Evolutionary conservation across 805 yeast genomes (phyloP).

Genomic region (Wickerhamomyces rabaulensis): DNA sequence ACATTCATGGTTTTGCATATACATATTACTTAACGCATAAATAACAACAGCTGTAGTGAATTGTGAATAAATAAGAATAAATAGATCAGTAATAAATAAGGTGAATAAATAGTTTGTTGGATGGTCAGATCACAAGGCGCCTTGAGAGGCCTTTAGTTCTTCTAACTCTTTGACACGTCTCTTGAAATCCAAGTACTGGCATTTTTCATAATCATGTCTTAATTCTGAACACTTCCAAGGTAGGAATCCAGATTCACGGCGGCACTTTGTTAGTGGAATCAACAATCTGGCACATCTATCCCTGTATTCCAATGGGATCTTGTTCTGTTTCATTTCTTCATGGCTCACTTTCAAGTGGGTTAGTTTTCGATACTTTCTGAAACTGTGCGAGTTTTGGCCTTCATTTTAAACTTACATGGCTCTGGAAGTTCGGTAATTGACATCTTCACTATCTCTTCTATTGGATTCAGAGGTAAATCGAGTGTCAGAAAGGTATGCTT

Average conservation of each 20-base stretch:
- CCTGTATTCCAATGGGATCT: conserved; percentile 74
- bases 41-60: neutral
- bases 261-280: conserved; percentile 58
- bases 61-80: conserved; percentile 3
- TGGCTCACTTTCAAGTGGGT: conserved; percentile 48
- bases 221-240: conserved; percentile 76
- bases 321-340: conserved; percentile 76
- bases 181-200: conserved; percentile 76
- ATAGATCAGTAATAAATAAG: conserved; percentile 1
- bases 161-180: conserved; percentile 74
- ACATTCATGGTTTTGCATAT: neutral
- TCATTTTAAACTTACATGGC: conserved; percentile 24
- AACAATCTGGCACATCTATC: conserved; percentile 74
- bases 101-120: neutral
- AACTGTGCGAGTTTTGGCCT: neutral
- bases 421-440: conserved; percentile 35
- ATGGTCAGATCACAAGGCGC: neutral
- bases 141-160: conserved; percentile 37
- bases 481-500: no score
- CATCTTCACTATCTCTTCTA: conserved; percentile 14
- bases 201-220: conserved; percentile 80
- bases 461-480: neutral
- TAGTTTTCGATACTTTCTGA: neutral
- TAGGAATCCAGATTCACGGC: conserved; percentile 48
- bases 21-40: neutral